Evolutionary conservation across 139 green algal species (phyloP), one percentile per base, ranked within the genome.

Genomic region (Ettlia oleoabundans): DNA sequence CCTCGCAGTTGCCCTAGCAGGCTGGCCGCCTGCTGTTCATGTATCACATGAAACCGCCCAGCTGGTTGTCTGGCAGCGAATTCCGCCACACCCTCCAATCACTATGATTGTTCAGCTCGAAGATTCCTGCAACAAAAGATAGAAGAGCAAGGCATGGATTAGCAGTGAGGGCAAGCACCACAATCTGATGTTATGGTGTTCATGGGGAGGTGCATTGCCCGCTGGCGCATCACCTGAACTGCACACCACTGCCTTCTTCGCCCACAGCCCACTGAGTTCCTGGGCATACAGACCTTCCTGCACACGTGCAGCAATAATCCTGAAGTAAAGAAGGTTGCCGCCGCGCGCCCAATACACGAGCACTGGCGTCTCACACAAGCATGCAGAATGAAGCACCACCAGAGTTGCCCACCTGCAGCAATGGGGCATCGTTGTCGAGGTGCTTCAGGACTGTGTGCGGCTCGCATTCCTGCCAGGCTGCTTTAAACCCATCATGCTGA

Each of bases 401-500:
- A n/a, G n/a, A 51, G 33, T 10, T 24, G 5, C 76, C 22, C 76
- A 74, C 76, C 42, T 75, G 76, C 47, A 88, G 84, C 4, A 10
- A 3, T 2, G 84, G 84, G 0, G 84, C 79, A 18, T 88, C 76
- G 47, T 78, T 86, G 82, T 88, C 84, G 33, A 88, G 79, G 43
- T 88, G 84, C 70, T 86, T 88, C n/a, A 88, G 55, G 52, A 88
- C 84, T 6, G 64, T 76, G 3, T 53, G 19, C 1, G 30, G 21
- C 38, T 81, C 65, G 71, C 84, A 88, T 32, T 61, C 61, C 32
- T 88, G 43, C 84, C 84, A 88, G 35, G 84, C 84, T 5, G 79
- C 47, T 38, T 86, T 86, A 63, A 86, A 88, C n/a, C 84, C 84
- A 26, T 65, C 61, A 43, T 88, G 84, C 40, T 88, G 84, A 47